phyloP scores from a whole-genome alignment of 306 rosid genomes.

The Gillenia trifoliata region DNA sequence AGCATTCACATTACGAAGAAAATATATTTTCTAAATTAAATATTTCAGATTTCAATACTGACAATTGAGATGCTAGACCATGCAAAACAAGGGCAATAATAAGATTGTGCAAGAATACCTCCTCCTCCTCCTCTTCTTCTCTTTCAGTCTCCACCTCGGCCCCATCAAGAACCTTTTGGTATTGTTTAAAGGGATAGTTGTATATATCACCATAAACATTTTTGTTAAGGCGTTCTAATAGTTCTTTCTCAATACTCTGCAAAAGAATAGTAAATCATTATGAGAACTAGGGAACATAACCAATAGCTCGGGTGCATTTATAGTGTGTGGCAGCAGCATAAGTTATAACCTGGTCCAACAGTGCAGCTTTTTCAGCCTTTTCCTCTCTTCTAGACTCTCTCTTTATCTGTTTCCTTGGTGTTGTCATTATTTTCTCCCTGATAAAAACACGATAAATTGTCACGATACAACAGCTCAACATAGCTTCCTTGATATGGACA shows the following conservation, averaged over 20 bases:
- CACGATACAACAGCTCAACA: not conserved
- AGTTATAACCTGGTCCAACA: conserved; percentile 61
- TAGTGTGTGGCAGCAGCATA: conserved; percentile 7
- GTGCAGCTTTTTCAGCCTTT: conserved; percentile 79
- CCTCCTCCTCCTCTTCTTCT: conserved; percentile 59
- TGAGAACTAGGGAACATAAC: conserved; percentile 13
- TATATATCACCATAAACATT: conserved; percentile 62
- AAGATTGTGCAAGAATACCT: conserved; percentile 32
- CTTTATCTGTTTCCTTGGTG: conserved; percentile 81
- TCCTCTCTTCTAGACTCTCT: conserved; percentile 87
- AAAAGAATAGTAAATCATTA: conserved; percentile 17
- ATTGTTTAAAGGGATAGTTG: conserved; percentile 52
- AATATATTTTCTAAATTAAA: not conserved
- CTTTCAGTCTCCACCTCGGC: conserved; percentile 39
- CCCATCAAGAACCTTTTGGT: conserved; percentile 47
- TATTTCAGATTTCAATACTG: conserved; percentile 20
- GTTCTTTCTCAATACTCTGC: conserved; percentile 73
- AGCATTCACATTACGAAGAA: not conserved
- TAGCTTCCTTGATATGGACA: not conserved
- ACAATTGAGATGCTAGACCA: not conserved
- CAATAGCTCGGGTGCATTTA: conserved; percentile 4
- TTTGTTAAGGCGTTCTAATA: conserved; percentile 63
- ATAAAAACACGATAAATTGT: not conserved
- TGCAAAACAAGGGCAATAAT: not conserved
- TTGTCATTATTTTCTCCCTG: conserved; percentile 86